A percentile compares a stretch with the other conserved stretches of the same genome.
Conservation (phyloP, 106 monocot species). For the Dendrobium officinale region DNA sequence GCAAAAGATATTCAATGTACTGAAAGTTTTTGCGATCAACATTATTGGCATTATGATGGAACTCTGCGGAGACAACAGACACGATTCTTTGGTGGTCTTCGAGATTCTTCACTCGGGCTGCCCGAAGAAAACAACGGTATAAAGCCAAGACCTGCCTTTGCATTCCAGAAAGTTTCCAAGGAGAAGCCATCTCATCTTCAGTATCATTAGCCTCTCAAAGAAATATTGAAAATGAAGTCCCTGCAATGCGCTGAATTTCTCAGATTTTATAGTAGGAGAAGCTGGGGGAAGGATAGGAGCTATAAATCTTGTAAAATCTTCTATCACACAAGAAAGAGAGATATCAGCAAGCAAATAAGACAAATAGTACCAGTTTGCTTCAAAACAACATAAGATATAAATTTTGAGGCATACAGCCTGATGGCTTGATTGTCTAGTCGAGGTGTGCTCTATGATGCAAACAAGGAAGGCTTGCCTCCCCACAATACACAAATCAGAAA, state of each 20-base stretch:
- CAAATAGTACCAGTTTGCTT: background rate
- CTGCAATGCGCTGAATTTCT: background rate
- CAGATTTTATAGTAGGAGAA: background rate
- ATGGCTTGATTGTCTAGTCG: no score
- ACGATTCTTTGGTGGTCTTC: conserved; percentile 63
- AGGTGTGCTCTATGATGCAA: no score
- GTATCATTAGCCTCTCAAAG: background rate
- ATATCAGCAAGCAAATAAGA: background rate
- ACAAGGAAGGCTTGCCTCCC: no score
- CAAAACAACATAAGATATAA: background rate
- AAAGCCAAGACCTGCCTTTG: conserved; percentile 79
- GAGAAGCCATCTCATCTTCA: conserved; percentile 36
- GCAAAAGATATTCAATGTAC: conserved; percentile 74
- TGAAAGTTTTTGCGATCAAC: conserved; percentile 80
- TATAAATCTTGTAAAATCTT: no score
- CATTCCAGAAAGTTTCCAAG: conserved; percentile 57
- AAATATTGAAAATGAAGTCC: background rate
- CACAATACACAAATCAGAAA: no score
- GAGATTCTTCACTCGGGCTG: conserved; percentile 50
- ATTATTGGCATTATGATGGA: conserved; percentile 47
- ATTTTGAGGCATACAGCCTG: no score
- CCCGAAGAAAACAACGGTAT: conserved; percentile 76
- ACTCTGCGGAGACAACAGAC: conserved; percentile 69
- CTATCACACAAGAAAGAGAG: background rate
- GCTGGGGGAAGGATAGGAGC: no score